Conservation (phyloP, 805 yeast genomes). For the Kazachstania psychrophila region DNA sequence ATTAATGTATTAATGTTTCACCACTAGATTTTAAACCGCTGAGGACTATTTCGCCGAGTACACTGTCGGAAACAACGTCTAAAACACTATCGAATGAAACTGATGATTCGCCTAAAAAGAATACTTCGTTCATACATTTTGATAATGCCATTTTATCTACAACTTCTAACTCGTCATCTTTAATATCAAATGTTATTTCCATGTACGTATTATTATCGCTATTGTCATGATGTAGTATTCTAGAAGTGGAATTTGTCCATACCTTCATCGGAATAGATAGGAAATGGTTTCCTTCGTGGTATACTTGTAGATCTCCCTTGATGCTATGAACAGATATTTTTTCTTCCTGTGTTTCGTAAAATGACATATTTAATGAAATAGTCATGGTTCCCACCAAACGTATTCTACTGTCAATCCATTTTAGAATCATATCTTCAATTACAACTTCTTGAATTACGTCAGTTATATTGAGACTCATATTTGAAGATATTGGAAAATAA, state of each 20-base stretch:
- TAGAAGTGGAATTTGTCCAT: constrained; percentile 40
- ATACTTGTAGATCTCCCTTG: constrained; percentile 36
- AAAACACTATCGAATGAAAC: constrained; percentile 17
- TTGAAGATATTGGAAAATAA: constrained; percentile 15
- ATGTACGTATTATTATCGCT: constrained; percentile 20
- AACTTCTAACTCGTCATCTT: constrained; percentile 37
- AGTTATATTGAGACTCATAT: constrained; percentile 17
- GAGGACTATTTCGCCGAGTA: constrained; percentile 23
- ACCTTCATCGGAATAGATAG: constrained; percentile 36
- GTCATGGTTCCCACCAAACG: constrained; percentile 34
- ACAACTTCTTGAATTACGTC: constrained; percentile 31
- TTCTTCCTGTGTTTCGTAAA: constrained; percentile 18
- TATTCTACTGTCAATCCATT: constrained; percentile 29
- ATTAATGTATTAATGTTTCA: constrained; percentile 16
- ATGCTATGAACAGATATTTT: constrained; percentile 30
- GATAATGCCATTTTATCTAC: constrained; percentile 35
- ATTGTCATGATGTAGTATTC: constrained; percentile 18
- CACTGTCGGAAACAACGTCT: constrained; percentile 20
- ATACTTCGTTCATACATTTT: constrained; percentile 35
- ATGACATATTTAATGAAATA: constrained; percentile 28
- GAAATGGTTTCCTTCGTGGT: constrained; percentile 34
- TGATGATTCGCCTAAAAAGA: constrained; percentile 33
- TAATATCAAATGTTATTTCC: constrained; percentile 33
- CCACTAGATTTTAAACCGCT: constrained; percentile 23
- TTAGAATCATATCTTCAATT: constrained; percentile 31